Base-by-base conservation (phyloP, 2,329 filamentous ascomycete genomes). In the Dactylonectria macrodidyma region DNA sequence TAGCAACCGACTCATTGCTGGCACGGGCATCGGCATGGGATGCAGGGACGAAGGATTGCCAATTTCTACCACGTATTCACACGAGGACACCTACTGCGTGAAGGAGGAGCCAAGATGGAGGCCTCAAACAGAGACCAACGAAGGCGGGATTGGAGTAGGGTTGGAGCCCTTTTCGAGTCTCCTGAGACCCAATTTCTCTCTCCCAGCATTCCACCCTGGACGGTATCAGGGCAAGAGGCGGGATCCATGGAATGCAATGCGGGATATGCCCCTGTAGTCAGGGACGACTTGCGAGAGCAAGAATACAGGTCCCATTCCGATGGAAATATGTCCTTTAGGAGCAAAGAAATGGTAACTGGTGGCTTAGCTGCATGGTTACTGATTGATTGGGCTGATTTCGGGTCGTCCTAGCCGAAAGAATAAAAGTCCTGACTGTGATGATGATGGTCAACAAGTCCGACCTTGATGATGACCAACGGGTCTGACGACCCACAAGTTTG, bases 181-280 rank as follows among this genome's bases (percentile, higher is more conserved):
- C 51, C 62, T 65, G 62, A 65, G 57, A 60, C 62, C 34, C 44
- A 65, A 60, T 65, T 51, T 65, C 62, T 33, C 55, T 50, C 57
- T 60, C 33, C 57, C 19, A 51, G 57, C 57, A 65, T 65, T 65
- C 57, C 57, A 65, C 56, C 52, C 55, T 19, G 52, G 62, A 41
- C 33, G 62, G 38, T 54, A 34, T 14, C 44, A 22, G 34, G 50
- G 41, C 48, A 50, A 38, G 44, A 65, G 62, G 56, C 52, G 33
- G 50, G 51, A 54, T 56, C 57, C 44, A 51, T 34, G 62, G 62
- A 57, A 60, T 65, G 56, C 56, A 33, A 51, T 65, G 62, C 62
- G 62, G 33, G 47, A 24, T 16, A 50, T 3, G 36, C 57, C 62
- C 62, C 38, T 65, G 62, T 33, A 55, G 26, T 14, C 36, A 48